phyloP scores from a whole-genome alignment of 192 early-diverging fungal genomes.

The Backusella circina region DNA sequence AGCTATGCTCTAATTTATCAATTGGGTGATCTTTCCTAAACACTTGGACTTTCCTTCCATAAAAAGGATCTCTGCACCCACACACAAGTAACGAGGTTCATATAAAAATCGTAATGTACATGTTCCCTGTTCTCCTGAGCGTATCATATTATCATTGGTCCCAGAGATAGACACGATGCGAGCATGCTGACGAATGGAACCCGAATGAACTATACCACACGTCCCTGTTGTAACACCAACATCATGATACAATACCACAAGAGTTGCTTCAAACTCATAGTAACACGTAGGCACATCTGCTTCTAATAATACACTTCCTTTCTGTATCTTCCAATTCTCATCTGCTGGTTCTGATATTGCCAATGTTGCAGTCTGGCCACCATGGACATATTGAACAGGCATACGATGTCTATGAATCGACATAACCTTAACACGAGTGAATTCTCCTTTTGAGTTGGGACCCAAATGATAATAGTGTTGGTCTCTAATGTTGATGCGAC shows the following conservation, averaged over 20 bases:
- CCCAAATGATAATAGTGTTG: constrained; percentile 50
- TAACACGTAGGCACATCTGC: constrained; percentile 38
- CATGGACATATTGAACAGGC: constrained; percentile 59
- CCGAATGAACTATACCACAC: constrained; percentile 59
- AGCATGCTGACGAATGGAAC: constrained; percentile 56
- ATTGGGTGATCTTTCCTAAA: constrained; percentile 56
- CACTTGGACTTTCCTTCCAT: constrained; percentile 64
- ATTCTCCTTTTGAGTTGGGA: constrained; percentile 60
- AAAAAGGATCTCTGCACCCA: constrained; percentile 59
- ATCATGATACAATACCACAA: constrained; percentile 59
- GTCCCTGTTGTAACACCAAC: constrained; percentile 42
- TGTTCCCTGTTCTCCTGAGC: constrained; percentile 44
- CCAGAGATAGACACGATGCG: constrained; percentile 37
- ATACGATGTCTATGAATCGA: constrained; percentile 85
- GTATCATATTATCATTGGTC: not conserved
- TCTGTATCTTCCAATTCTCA: constrained; percentile 26
- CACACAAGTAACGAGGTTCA: constrained; percentile 58
- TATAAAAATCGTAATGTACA: constrained; percentile 54
- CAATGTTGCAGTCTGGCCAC: constrained; percentile 74
- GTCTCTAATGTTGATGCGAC: constrained; percentile 42
- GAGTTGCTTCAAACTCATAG: constrained; percentile 63
- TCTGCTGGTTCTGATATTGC: constrained; percentile 35
- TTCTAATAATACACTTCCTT: constrained; percentile 55
- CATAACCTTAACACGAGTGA: constrained; percentile 62
- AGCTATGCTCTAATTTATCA: constrained; percentile 8